Evolutionary conservation across 78 protist species (phyloP).

Genomic region (Planoprotostelium fungivorum): DNA sequence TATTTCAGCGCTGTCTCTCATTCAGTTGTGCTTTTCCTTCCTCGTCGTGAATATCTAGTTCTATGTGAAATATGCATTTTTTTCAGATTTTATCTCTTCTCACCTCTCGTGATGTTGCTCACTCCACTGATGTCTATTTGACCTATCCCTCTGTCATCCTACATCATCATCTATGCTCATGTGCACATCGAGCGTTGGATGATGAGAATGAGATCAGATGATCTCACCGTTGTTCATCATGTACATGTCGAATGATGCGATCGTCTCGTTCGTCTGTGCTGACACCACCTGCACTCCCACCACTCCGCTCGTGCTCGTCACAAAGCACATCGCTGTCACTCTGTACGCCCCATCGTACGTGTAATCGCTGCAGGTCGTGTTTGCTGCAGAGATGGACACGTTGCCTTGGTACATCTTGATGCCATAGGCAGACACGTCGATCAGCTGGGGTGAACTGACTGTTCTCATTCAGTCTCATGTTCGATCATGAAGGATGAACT

Average conservation of each 20-base stretch:
- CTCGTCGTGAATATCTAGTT: no score
- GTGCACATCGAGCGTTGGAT: no score
- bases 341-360: background rate
- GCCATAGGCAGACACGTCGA: background rate
- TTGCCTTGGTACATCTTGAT: background rate
- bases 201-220: background rate
- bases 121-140: background rate
- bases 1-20: background rate
- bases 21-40: no score
- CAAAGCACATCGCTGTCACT: background rate
- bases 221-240: background rate
- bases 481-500: background rate
- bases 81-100: background rate
- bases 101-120: background rate
- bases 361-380: background rate
- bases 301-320: background rate
- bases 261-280: background rate
- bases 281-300: background rate
- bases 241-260: background rate
- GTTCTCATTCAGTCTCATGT: background rate
- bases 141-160: no score
- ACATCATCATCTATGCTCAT: no score
- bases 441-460: background rate
- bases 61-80: background rate
- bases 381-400: background rate